phyloP scores from a whole-genome alignment of 2,329 filamentous ascomycete genomes.

The Fusarium tuaranense region DNA sequence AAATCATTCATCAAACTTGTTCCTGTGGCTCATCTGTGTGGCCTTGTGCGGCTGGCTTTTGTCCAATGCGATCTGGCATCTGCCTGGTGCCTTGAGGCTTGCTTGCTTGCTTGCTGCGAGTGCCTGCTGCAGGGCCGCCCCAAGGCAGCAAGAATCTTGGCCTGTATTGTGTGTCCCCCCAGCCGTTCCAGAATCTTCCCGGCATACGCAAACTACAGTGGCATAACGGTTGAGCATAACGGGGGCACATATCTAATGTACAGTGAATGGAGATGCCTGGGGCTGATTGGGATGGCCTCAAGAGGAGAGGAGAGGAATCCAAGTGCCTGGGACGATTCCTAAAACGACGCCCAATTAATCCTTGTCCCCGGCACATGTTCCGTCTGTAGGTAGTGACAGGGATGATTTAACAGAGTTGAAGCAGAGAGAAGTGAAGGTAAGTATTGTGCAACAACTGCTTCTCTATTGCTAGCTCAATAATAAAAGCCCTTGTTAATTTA shows the following conservation, averaged over 20 bases:
- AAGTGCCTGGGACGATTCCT: conserved; percentile 21
- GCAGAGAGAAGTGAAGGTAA: background rate
- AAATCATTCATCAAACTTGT: background rate
- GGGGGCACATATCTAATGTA: background rate
- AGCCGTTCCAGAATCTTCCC: conserved; percentile 14
- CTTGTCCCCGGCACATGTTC: conserved; percentile 26
- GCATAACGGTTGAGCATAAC: conserved; percentile 28
- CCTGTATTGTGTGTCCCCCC: background rate
- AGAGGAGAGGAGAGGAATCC: conserved; percentile 6
- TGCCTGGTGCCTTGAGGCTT: background rate
- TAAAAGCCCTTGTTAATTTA: background rate
- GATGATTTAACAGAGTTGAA: conserved; percentile 10
- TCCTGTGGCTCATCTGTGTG: background rate
- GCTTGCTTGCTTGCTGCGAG: background rate
- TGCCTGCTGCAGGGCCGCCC: conserved; percentile 30
- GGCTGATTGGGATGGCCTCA: conserved; percentile 3
- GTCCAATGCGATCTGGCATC: conserved; percentile 12
- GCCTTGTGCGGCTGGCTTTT: background rate
- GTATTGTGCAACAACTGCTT: background rate
- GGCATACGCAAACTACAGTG: conserved; percentile 2
- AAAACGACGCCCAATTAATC: background rate
- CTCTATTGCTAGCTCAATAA: background rate
- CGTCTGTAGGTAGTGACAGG: conserved; percentile 10
- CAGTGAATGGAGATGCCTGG: background rate
- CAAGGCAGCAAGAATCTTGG: conserved; percentile 29